phyloP scores from a whole-genome alignment of 2,329 filamentous ascomycete species.

The Diaporthe longicolla region DNA sequence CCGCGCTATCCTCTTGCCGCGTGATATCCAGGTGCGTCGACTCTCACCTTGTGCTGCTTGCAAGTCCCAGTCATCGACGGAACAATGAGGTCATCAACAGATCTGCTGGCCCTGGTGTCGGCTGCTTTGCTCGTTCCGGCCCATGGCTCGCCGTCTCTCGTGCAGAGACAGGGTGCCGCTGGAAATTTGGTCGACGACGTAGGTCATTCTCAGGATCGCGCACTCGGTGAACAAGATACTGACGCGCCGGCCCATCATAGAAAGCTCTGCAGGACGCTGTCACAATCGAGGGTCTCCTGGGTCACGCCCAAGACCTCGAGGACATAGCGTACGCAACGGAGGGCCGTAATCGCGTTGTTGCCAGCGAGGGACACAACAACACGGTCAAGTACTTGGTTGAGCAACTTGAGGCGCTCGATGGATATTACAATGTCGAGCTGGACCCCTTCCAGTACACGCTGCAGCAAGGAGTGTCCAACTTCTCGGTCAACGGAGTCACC shows the following conservation, averaged over 20 bases:
- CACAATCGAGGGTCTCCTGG: slow-evolving; percentile 55
- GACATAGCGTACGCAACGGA: slow-evolving; percentile 59
- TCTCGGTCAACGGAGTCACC: slow-evolving; percentile 50
- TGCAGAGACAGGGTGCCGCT: neutral
- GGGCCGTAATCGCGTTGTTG: slow-evolving; percentile 59
- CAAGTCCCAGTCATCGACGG: neutral
- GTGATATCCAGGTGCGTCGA: neutral
- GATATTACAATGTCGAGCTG: slow-evolving; percentile 58
- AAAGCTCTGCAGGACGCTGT: slow-evolving; percentile 17
- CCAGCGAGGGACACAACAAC: slow-evolving; percentile 60
- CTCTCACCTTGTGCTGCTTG: neutral
- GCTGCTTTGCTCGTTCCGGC: slow-evolving; percentile 14
- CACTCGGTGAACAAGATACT: neutral
- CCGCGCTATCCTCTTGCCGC: neutral
- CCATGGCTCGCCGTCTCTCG: neutral
- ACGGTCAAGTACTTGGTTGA: slow-evolving; percentile 62
- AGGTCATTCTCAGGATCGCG: neutral
- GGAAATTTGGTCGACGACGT: slow-evolving; percentile 18
- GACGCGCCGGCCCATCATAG: neutral
- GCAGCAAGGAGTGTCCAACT: slow-evolving; percentile 48
- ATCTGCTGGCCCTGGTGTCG: slow-evolving; percentile 19
- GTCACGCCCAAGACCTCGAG: slow-evolving; percentile 60
- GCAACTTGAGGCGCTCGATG: slow-evolving; percentile 54
- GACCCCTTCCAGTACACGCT: slow-evolving; percentile 60
- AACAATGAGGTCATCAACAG: slow-evolving; percentile 19